phyloP scores from a whole-genome alignment of 345 rosid genomes.

The Salix dunnii region DNA sequence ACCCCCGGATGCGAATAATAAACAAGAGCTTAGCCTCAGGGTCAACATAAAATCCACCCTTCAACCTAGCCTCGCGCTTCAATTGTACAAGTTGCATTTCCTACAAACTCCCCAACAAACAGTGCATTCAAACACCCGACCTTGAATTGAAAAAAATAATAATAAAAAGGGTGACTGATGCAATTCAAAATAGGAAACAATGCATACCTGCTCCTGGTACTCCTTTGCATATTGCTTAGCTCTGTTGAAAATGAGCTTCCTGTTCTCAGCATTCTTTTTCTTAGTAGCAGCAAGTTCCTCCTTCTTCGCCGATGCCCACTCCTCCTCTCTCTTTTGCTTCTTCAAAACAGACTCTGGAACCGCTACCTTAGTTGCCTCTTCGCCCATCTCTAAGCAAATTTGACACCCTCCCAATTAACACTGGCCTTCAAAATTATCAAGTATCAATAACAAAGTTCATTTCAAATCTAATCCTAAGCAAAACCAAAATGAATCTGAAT shows the following conservation, averaged over 20 bases:
- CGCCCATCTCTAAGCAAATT: conserved; percentile 37
- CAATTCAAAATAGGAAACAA: neutral
- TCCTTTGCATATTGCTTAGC: conserved; percentile 60
- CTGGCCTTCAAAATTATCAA: neutral
- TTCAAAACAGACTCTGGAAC: conserved; percentile 78
- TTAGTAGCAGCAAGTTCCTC: conserved; percentile 43
- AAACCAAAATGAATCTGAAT: neutral
- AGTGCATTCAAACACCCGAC: neutral
- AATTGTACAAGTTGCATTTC: conserved; percentile 13
- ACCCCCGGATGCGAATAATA: conserved; percentile 25
- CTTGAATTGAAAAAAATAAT: neutral
- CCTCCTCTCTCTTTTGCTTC: conserved; percentile 75
- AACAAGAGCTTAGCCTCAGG: conserved; percentile 28
- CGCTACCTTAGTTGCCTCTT: conserved; percentile 40
- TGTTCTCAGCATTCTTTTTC: conserved; percentile 53
- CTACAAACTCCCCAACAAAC: neutral
- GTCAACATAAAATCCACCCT: conserved; percentile 28
- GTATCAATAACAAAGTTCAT: neutral
- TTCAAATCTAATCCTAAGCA: neutral
- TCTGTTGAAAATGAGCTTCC: conserved; percentile 57
- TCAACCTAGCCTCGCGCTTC: conserved; percentile 26
- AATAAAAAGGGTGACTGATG: neutral
- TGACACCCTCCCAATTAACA: neutral
- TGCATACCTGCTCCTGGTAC: conserved; percentile 60
- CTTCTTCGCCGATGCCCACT: conserved; percentile 57